Evolutionary conservation across 768 basidiomycete genomes (phyloP).

Genomic region (Nevesoporus exiguus): DNA sequence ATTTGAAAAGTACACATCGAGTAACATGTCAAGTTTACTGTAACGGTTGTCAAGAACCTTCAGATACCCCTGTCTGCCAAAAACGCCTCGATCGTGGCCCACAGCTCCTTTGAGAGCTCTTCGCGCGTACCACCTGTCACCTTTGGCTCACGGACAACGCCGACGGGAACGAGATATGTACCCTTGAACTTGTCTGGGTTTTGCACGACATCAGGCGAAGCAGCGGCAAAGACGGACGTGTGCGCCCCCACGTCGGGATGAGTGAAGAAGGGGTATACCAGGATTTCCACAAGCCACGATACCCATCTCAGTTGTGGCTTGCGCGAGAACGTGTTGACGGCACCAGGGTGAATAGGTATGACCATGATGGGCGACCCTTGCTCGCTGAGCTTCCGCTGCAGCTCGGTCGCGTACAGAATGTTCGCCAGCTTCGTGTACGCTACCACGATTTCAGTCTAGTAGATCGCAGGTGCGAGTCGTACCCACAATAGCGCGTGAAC

Average conservation of each 20-base stretch:
- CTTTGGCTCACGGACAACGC: conserved; percentile 10
- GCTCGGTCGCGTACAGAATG: conserved; percentile 45
- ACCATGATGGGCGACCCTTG: conserved; percentile 29
- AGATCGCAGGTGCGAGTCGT: accelerated
- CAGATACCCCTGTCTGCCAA: conserved; percentile 23
- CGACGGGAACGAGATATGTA: conserved; percentile 30
- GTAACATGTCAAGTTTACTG: too few species aligned
- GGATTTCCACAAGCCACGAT: conserved; percentile 19
- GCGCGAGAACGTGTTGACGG: conserved; percentile 29
- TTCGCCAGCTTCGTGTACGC: conserved; percentile 51
- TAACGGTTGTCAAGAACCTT: background rate
- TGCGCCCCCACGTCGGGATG: conserved; percentile 24
- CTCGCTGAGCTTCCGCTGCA: conserved; percentile 42
- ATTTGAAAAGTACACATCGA: too few species aligned
- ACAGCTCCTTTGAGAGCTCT: conserved; percentile 28
- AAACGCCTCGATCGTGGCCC: conserved; percentile 26
- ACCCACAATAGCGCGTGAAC: conserved; percentile 35
- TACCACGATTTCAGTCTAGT: conserved; percentile 16
- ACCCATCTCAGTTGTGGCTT: conserved; percentile 18
- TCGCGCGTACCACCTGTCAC: conserved; percentile 16
- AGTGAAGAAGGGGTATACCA: conserved; percentile 18
- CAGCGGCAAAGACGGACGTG: conserved; percentile 30
- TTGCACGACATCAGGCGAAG: conserved; percentile 20
- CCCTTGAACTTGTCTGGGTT: conserved; percentile 28
- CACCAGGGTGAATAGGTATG: conserved; percentile 31